Conservation (phyloP, 164 flowering plant species). For the Umbellularia californica region DNA sequence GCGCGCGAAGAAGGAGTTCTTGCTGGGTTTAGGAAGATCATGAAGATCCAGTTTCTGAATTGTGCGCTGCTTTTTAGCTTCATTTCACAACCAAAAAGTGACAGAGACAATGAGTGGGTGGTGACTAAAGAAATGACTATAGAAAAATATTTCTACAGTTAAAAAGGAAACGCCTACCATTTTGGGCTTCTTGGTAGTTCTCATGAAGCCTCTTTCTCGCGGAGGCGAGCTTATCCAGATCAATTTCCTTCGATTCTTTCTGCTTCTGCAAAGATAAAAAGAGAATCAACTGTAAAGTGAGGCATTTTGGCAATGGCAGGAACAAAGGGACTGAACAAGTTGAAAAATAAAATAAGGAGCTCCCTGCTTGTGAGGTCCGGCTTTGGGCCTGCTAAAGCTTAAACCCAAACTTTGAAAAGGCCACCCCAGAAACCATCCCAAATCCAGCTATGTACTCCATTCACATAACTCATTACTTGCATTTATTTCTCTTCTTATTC, state of each 20-base stretch:
- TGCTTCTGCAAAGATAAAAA: conserved; percentile 37
- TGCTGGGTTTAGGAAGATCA: conserved; percentile 76
- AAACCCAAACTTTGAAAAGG: too few relatives aligned
- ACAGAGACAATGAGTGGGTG: neutral
- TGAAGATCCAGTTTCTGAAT: conserved; percentile 93
- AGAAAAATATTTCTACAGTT: neutral
- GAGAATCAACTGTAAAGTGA: neutral
- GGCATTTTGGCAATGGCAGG: too few relatives aligned
- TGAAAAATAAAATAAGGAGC: too few relatives aligned
- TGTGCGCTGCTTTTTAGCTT: conserved; percentile 97
- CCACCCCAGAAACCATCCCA: neutral
- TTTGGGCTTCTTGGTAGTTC: conserved; percentile 85
- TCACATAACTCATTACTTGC: too few relatives aligned
- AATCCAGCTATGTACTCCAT: neutral
- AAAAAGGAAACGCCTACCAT: conserved; percentile 42
- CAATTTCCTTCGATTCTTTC: conserved; percentile 48
- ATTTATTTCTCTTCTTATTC: too few relatives aligned
- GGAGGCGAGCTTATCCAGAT: conserved; percentile 75
- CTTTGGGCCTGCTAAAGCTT: too few relatives aligned
- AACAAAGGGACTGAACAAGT: too few relatives aligned
- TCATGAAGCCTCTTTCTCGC: conserved; percentile 86
- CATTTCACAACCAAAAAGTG: conserved; percentile 6
- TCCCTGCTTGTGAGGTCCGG: too few relatives aligned
- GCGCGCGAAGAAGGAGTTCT: conserved; percentile 68
- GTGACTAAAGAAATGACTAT: neutral